phyloP scores from a whole-genome alignment of 1,284 basidiomycete species.

The Cerioporus squamosus region DNA sequence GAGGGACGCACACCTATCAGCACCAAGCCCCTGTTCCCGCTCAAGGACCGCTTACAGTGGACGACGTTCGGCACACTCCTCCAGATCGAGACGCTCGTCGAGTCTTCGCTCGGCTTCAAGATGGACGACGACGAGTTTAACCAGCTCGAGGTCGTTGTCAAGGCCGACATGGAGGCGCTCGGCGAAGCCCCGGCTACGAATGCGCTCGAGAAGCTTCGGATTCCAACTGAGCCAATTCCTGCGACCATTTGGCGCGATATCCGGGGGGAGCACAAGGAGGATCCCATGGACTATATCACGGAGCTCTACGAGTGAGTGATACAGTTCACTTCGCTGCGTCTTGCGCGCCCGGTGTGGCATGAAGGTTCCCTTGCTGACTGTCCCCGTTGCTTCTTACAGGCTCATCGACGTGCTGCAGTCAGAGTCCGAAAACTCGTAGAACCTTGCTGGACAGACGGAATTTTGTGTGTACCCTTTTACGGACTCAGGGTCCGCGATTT shows the following conservation, averaged over 20 bases:
- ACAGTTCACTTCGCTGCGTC: not conserved
- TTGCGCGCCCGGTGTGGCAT: not conserved
- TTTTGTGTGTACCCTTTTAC: not conserved
- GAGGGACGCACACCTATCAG: constrained; percentile 13
- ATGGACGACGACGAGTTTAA: constrained; percentile 27
- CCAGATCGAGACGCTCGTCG: constrained; percentile 17
- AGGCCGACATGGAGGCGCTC: constrained; percentile 8
- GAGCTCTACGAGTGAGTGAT: constrained; percentile 25
- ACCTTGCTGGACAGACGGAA: not conserved
- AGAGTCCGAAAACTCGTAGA: not conserved
- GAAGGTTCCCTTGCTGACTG: constrained; percentile 13
- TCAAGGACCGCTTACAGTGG: constrained; percentile 25
- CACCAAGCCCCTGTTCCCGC: constrained; percentile 27
- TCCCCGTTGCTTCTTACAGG: not conserved
- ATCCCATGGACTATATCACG: constrained; percentile 23
- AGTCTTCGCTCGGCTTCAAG: constrained; percentile 22
- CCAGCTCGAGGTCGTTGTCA: constrained; percentile 17
- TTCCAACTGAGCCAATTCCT: constrained; percentile 19
- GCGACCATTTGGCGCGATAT: constrained; percentile 32
- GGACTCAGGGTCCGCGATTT: not conserved
- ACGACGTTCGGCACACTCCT: constrained; percentile 28
- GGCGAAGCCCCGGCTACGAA: not conserved
- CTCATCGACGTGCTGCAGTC: not conserved
- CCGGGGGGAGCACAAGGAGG: constrained; percentile 20
- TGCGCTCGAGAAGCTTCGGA: constrained; percentile 15